Conservation (phyloP, 768 basidiomycete species). For the Kwoniella pini region DNA sequence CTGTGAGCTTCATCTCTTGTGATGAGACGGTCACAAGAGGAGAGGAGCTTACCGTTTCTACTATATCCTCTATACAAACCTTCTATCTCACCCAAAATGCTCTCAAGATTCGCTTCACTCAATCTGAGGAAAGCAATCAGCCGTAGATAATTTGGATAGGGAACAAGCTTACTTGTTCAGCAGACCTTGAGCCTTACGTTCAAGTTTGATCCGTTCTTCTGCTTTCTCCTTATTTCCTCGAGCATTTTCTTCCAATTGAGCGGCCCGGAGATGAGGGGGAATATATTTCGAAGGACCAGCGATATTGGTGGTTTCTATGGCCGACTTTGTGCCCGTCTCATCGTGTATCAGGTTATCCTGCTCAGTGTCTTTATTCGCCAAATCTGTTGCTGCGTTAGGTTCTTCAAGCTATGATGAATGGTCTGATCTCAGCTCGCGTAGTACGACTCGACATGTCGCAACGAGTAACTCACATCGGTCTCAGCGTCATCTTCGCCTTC, state of each 20-base stretch:
- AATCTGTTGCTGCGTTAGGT: too few relatives aligned
- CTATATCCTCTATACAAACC: conserved; percentile 72
- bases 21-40: not conserved
- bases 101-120: conserved; percentile 83
- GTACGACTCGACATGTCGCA: not conserved
- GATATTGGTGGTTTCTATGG: not conserved
- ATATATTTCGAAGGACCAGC: conserved; percentile 61
- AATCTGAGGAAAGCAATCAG: conserved; percentile 60
- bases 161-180: conserved; percentile 69
- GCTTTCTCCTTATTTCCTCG: conserved; percentile 48
- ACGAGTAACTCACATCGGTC: not conserved
- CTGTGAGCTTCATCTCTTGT: too few relatives aligned
- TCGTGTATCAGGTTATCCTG: not conserved
- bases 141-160: not conserved
- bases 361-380: too few relatives aligned
- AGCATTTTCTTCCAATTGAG: conserved; percentile 52
- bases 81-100: conserved; percentile 73
- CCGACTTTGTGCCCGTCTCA: not conserved
- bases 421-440: too few relatives aligned
- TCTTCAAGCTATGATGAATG: too few relatives aligned
- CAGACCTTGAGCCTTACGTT: conserved; percentile 77
- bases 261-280: conserved; percentile 72
- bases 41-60: conserved; percentile 66
- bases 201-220: conserved; percentile 63
- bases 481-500: conserved; percentile 1